Evolutionary conservation across 2,329 filamentous ascomycete genomes (phyloP).

Genomic region (Trichoderma oligosporum): DNA sequence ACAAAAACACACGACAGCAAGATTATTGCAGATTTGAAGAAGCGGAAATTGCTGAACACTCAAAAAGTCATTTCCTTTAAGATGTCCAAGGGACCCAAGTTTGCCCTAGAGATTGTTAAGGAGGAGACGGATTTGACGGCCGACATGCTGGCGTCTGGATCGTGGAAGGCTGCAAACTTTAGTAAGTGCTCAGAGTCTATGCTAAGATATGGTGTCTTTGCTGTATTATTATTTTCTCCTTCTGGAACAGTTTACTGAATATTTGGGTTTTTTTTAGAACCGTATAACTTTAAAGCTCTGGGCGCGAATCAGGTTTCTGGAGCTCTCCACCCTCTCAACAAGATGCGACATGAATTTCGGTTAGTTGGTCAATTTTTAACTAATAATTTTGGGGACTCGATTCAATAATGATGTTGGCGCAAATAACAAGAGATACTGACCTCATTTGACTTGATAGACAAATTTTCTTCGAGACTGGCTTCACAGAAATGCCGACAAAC

Average conservation of each 20-base stretch:
- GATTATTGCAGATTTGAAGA: constrained; percentile 75
- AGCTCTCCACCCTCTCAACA: constrained; percentile 72
- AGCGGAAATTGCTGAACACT: constrained; percentile 82
- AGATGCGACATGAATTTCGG: constrained; percentile 92
- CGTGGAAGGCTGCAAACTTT: constrained; percentile 90
- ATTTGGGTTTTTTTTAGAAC: constrained; percentile 40
- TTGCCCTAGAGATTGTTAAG: constrained; percentile 80
- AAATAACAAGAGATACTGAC: too few species aligned
- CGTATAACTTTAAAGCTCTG: constrained; percentile 69
- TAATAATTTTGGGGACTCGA: rapidly evolving
- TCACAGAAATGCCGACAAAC: constrained; percentile 95
- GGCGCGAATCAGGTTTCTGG: constrained; percentile 60
- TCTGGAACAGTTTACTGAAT: neutral
- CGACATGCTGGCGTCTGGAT: constrained; percentile 82
- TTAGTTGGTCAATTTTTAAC: neutral
- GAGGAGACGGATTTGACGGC: constrained; percentile 94
- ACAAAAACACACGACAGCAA: constrained; percentile 72
- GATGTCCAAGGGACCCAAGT: constrained; percentile 81
- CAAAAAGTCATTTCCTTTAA: constrained; percentile 84
- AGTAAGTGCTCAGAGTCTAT: constrained; percentile 47
- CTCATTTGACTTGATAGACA: constrained; percentile 39
- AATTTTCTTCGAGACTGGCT: constrained; percentile 99
- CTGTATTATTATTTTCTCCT: too few species aligned
- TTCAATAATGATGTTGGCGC: neutral
- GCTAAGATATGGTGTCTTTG: too few species aligned